Percentiles rank a stretch among this genome's conserved stretches.
Conservation (phyloP, 2,329 filamentous ascomycete genomes). For the Beauveria sp. region DNA sequence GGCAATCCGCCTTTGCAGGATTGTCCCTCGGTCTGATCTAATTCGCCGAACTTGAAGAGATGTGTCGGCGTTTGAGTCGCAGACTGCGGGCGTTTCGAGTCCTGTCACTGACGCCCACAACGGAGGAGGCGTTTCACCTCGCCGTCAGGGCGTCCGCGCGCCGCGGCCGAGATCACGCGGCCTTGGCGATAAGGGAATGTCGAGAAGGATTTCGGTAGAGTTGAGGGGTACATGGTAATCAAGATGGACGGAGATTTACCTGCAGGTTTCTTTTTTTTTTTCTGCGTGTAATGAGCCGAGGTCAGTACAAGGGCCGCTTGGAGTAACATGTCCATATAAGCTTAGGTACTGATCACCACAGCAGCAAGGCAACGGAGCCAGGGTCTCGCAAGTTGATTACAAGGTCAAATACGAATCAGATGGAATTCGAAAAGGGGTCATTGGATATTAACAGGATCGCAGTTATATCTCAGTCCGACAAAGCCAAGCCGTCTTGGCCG, state of each 20-base stretch:
- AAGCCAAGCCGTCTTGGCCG: neutral
- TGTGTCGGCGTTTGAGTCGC: neutral
- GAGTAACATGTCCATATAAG: neutral
- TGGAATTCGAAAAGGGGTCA: neutral
- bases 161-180: neutral
- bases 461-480: neutral
- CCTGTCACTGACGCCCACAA: neutral
- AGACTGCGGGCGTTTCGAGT: neutral
- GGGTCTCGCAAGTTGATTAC: too few species aligned
- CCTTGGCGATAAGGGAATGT: neutral
- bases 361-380: too few species aligned
- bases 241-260: too few species aligned
- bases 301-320: neutral
- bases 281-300: too few species aligned
- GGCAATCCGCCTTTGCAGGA: neutral
- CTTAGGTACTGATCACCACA: too few species aligned
- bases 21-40: neutral
- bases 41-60: neutral
- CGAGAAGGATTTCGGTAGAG: neutral
- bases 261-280: neutral
- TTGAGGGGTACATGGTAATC: too few species aligned
- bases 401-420: neutral
- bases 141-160: neutral
- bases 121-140: conserved; percentile 5
- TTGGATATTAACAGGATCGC: neutral